Base-by-base conservation (phyloP, 2,329 filamentous ascomycete species). In the Colletotrichum ledebouriae region DNA sequence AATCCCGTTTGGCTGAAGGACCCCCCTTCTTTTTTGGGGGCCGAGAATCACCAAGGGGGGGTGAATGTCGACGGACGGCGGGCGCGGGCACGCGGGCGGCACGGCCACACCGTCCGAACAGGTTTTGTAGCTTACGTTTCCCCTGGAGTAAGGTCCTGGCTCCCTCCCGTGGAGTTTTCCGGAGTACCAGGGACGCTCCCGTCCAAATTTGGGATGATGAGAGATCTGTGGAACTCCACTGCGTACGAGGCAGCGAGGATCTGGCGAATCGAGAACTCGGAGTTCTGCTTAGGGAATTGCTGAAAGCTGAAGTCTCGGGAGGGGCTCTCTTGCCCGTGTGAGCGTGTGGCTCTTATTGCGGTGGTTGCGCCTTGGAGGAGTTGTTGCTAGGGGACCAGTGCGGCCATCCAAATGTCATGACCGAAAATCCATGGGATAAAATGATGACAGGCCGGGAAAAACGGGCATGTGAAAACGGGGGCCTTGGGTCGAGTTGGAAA, bases 51-150 rank as follows among this genome's bases (percentile, higher is more conserved):
- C 61, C 61, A 65, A 59, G 42, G 56, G 47, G 41, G 39, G 42
- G 46, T 44, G 47, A 39, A 57, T 42, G 42, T 39, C 58, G 49
- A 37, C 42, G 53, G 39, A 64, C 66, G 50, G 66, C 66, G 66
- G 56, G 66, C 66, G 58, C 58, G 49, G 42, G 41, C 57, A 25
- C 55, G 34, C 44, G 46, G 33, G 52, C 64, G 61, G 62, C 55
- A 39, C 66, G 61, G 66, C 61, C 49, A 69, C 66, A 56, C 66
- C 66, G 61, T 69, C 66, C 66, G 61, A 69, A 65, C 61, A 64
- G 49, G 55, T 68, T 60, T 68, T 56, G 56, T 69, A 60, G 66
- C 55, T 65, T 66, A 69, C 66, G 66, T 69, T 69, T 56, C 66
- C 66, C 37, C 17, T 69, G 60, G 37, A 69, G 61, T 44, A 29